Conservation (phyloP, 1,284 basidiomycete genomes). For the Papiliotrema fonsecae region DNA sequence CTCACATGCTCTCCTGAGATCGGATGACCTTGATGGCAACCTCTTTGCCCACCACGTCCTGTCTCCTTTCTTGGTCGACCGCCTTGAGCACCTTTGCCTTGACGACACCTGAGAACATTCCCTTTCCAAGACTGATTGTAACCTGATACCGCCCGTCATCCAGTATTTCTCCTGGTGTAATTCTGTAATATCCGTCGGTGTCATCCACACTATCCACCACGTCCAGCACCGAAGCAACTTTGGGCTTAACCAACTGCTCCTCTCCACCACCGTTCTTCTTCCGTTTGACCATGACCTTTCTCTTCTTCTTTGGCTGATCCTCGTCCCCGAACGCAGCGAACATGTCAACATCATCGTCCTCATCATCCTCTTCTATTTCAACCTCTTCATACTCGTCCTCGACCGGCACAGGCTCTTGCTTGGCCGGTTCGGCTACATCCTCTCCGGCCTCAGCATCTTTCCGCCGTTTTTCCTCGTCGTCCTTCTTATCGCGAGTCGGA, state of each 20-base stretch:
- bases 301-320: conserved; percentile 56
- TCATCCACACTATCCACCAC: conserved; percentile 61
- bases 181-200: conserved; percentile 89
- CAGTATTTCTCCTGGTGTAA: conserved; percentile 91
- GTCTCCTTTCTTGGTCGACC: conserved; percentile 56
- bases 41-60: conserved; percentile 58
- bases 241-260: conserved; percentile 61
- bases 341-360: conserved; percentile 75
- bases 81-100: conserved; percentile 76
- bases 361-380: conserved; percentile 56
- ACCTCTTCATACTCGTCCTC: conserved; percentile 54
- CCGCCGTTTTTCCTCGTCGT: conserved; percentile 66
- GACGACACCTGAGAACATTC: conserved; percentile 98
- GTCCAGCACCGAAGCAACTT: conserved; percentile 50
- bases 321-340: conserved; percentile 62
- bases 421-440: conserved; percentile 44
- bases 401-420: conserved; percentile 37
- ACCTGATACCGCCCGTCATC: conserved; percentile 91
- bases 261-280: conserved; percentile 58
- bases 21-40: conserved; percentile 98
- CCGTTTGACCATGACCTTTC: conserved; percentile 49
- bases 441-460: conserved; percentile 44
- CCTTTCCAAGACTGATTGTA: conserved; percentile 88
- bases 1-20: conserved; percentile 93
- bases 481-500: conserved; percentile 73